Percentiles rank a stretch among this genome's conserved stretches.
Conservation (phyloP, 768 basidiomycete species). For the Leccinum pellstonianum region DNA sequence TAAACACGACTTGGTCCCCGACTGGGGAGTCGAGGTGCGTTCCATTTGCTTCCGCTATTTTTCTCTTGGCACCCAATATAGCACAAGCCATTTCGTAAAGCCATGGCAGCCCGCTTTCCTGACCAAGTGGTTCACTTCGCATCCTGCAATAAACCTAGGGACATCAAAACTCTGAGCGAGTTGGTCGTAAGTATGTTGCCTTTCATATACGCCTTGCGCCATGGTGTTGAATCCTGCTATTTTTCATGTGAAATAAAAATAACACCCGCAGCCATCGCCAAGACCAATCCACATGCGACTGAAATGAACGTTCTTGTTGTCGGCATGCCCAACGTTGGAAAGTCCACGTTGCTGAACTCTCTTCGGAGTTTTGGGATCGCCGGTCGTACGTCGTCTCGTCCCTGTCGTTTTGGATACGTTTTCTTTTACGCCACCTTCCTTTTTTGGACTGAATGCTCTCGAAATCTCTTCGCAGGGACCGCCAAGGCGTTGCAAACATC, state of each 20-base stretch:
- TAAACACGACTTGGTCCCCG: conserved; percentile 88
- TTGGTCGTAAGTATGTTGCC: conserved; percentile 69
- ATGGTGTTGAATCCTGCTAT: neutral
- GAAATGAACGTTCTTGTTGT: conserved; percentile 89
- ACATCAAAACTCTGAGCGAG: conserved; percentile 63
- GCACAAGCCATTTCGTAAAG: conserved; percentile 66
- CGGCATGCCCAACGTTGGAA: conserved; percentile 99
- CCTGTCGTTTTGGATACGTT: conserved; percentile 4
- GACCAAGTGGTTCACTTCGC: conserved; percentile 69
- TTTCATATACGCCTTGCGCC: neutral
- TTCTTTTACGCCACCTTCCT: neutral
- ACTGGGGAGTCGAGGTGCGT: conserved; percentile 81
- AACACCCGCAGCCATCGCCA: conserved; percentile 57
- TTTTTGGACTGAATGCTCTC: conserved; percentile 4
- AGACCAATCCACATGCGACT: conserved; percentile 63
- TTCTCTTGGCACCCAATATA: conserved; percentile 11
- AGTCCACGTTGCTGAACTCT: conserved; percentile 91
- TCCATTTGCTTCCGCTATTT: conserved; percentile 8
- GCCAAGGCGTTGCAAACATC: conserved; percentile 91
- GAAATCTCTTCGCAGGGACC: conserved; percentile 44
- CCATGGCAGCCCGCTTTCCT: conserved; percentile 70
- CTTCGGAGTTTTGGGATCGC: conserved; percentile 82
- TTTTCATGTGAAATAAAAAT: conserved; percentile 3
- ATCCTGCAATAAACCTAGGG: conserved; percentile 64
- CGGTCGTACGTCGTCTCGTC: conserved; percentile 61